Conservation (phyloP, 2,329 filamentous ascomycete species). For the Diaporthe caulivora region DNA sequence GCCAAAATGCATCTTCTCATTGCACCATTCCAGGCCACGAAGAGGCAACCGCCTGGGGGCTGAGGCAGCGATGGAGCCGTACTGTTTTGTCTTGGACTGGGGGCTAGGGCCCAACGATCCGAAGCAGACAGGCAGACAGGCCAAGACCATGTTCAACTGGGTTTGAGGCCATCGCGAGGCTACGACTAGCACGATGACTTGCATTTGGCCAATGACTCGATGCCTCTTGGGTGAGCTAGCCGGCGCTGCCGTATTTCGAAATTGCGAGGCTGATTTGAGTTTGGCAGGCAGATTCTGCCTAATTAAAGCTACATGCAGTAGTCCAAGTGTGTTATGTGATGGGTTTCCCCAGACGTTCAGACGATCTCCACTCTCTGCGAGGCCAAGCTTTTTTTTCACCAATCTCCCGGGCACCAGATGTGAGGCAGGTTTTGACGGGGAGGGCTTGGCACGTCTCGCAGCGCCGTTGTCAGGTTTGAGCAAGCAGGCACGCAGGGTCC, state of each 20-base stretch:
- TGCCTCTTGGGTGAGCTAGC: background rate
- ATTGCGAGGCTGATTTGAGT: conserved; percentile 28
- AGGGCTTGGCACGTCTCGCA: conserved; percentile 25
- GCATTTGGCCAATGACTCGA: conserved; percentile 1
- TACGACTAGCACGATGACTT: background rate
- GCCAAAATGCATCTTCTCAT: background rate
- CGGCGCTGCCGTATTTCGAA: conserved; percentile 14
- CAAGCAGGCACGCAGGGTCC: conserved; percentile 22
- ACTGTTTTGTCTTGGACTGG: background rate
- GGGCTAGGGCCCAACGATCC: background rate
- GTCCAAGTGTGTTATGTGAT: background rate
- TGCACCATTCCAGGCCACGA: background rate
- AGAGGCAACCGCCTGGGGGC: background rate
- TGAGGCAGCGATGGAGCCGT: background rate
- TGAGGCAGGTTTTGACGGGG: conserved; percentile 28
- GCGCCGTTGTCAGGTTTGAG: conserved; percentile 1
- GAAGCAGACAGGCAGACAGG: background rate
- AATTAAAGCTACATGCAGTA: background rate
- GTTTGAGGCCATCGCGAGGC: conserved; percentile 19
- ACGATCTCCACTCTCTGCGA: conserved; percentile 17
- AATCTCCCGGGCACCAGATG: background rate
- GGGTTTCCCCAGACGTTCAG: conserved; percentile 22
- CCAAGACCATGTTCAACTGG: conserved; percentile 5
- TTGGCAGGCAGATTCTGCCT: conserved; percentile 1
- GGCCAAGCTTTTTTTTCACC: conserved; percentile 21